Base-by-base conservation (phyloP, 306 rosid species). In the Trifolium fragiferum region DNA sequence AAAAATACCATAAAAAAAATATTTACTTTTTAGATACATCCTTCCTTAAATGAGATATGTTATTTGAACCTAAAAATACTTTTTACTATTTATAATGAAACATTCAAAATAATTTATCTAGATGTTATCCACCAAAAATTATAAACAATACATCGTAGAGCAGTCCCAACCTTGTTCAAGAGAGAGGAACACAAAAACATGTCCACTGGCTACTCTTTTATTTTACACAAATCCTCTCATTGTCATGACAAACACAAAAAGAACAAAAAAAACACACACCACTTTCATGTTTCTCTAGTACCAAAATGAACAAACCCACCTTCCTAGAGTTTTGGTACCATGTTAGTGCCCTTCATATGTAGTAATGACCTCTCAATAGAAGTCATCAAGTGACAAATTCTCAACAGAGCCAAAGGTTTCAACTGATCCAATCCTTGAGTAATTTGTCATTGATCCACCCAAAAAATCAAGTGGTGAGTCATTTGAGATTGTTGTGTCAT, bases 371-470 rank as follows among this genome's bases (percentile, higher is more conserved):
- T 85, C 50, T 85, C 50, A 88, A 62, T 88, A 89, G 84, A 85
- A 91, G 83, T 93, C 97, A 27, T 93, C 98, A 8, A 93, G 91
- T 25, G 94, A 89, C 69, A 93, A 77, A 82, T 88, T 91, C 46
- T 93, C 98, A 7, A 89, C 94, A 3, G 98, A 88, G 1, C 94
- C 96, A 47, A 93, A 91, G 33, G 82, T 85, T 65, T 89, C 98
- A 55, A 81, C 77, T 64, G 83, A 77, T 60, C 89, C 92, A 58
- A 84, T 82, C 72, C 85, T 93, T 32, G 97, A 81, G 53, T 81
- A 87, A 76, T 80, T 90, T 63, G 90, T 90, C 90, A 86, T 78
- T 13, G 97, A 87, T 77, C 96, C 94, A 38, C 91, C 92, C 90
- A 87, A 77, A 72, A 93, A 93, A 68, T 93, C 98, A 53, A 93